A percentile compares a stretch with the other conserved stretches of the same genome.
Evolutionary conservation across 1,284 basidiomycete species (phyloP).

Genomic region (Acaromyces ingoldii): DNA sequence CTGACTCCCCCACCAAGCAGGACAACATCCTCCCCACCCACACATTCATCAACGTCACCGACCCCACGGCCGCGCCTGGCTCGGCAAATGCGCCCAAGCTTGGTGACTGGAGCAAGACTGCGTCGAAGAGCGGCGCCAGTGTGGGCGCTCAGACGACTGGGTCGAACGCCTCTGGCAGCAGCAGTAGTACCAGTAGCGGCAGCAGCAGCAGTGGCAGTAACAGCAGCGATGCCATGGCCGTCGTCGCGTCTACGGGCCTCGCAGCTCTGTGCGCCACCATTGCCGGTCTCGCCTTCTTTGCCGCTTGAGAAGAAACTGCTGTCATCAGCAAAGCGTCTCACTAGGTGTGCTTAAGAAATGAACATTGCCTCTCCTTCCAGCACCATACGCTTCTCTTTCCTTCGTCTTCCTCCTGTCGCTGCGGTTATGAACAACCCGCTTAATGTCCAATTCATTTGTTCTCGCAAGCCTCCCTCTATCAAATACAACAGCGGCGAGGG

Average conservation of each 20-base stretch:
- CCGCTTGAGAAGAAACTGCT: too few species aligned
- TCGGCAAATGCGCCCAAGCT: not conserved
- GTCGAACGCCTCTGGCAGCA: not conserved
- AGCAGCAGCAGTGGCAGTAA: not conserved
- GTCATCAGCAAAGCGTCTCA: too few species aligned
- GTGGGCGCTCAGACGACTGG: not conserved
- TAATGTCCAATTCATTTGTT: too few species aligned
- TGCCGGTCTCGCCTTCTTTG: too few species aligned
- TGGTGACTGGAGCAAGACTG: slow-evolving; percentile 4
- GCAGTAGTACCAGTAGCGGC: not conserved
- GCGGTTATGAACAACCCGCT: too few species aligned
- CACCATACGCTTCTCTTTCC: too few species aligned
- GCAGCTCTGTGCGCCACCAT: not conserved
- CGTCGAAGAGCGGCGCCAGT: not conserved
- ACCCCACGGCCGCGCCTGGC: not conserved
- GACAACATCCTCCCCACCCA: slow-evolving; percentile 10
- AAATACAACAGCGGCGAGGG: too few species aligned
- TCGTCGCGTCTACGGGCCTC: not conserved
- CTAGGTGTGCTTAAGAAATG: too few species aligned
- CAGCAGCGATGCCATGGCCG: too few species aligned
- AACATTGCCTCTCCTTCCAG: too few species aligned
- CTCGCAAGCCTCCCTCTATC: too few species aligned
- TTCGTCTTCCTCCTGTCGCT: too few species aligned
- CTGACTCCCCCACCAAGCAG: slow-evolving; percentile 2
- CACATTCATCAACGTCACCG: slow-evolving; percentile 6